phyloP scores from a whole-genome alignment of 2,329 filamentous ascomycete species.

The Sphaerulina musiva region DNA sequence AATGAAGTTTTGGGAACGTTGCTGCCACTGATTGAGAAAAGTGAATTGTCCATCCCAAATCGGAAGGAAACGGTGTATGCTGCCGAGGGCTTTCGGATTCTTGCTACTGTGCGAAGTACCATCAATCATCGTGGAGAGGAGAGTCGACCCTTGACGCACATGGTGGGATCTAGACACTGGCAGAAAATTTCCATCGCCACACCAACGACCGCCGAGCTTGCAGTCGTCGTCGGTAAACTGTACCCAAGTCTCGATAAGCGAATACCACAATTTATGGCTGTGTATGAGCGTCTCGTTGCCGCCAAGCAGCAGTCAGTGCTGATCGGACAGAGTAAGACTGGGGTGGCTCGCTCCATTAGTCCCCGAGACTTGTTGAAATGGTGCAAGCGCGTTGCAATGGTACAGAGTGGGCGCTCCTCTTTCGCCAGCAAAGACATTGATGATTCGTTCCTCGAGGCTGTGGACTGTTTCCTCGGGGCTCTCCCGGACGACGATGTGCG shows the following conservation, averaged over 20 bases:
- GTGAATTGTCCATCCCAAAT: conserved; percentile 84
- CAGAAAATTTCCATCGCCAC: conserved; percentile 62
- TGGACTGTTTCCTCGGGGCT: conserved; percentile 86
- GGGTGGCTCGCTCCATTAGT: conserved; percentile 55
- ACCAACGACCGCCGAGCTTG: conserved; percentile 63
- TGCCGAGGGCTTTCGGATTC: conserved; percentile 76
- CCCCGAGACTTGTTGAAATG: conserved; percentile 84
- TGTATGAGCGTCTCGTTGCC: conserved; percentile 45
- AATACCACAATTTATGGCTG: conserved; percentile 50
- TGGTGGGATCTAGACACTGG: conserved; percentile 86
- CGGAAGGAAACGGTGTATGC: conserved; percentile 81
- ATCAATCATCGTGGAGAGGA: conserved; percentile 61
- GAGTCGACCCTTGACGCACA: conserved; percentile 58
- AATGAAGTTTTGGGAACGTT: conserved; percentile 92
- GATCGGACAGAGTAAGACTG: conserved; percentile 48
- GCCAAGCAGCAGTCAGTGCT: conserved; percentile 34
- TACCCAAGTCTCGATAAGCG: conserved; percentile 62
- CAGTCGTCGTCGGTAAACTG: conserved; percentile 62
- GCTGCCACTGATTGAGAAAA: conserved; percentile 82
- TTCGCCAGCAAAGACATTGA: conserved; percentile 66
- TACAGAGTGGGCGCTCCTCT: conserved; percentile 56
- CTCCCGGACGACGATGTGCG: conserved; percentile 61
- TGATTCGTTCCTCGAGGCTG: conserved; percentile 85
- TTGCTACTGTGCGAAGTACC: conserved; percentile 78
- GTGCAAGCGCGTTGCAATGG: conserved; percentile 67